Evolutionary conservation across 192 early-diverging fungal genomes (phyloP).

Genomic region (Podila minutissima): DNA sequence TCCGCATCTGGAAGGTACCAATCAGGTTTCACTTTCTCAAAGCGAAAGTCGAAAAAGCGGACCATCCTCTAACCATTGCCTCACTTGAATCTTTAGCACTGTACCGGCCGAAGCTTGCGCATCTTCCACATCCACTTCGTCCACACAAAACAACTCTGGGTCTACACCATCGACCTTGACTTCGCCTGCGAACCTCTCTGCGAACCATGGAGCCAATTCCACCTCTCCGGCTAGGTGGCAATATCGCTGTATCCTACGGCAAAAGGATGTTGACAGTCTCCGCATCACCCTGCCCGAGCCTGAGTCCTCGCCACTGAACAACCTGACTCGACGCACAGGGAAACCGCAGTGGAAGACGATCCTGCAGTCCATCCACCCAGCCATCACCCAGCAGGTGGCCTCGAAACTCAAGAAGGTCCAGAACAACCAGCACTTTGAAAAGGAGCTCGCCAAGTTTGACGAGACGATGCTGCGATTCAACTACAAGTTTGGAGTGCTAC

Average conservation of each 20-base stretch:
- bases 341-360: slow-evolving; percentile 61
- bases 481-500: slow-evolving; percentile 87
- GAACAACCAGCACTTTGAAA: slow-evolving; percentile 68
- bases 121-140: too few relatives aligned
- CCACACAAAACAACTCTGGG: too few relatives aligned
- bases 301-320: slow-evolving; percentile 36
- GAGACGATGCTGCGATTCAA: slow-evolving; percentile 75
- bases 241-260: slow-evolving; percentile 43
- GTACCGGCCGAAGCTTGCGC: too few relatives aligned
- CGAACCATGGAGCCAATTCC: neutral
- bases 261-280: slow-evolving; percentile 44
- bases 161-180: too few relatives aligned
- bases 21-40: too few relatives aligned
- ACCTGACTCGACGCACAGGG: slow-evolving; percentile 35
- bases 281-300: slow-evolving; percentile 44
- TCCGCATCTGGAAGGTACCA: slow-evolving; percentile 7
- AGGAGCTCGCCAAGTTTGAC: slow-evolving; percentile 76
- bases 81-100: too few relatives aligned
- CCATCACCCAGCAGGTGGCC: slow-evolving; percentile 55
- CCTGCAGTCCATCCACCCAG: slow-evolving; percentile 47
- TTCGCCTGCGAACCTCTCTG: neutral
- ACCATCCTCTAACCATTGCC: too few relatives aligned
- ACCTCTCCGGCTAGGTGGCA: slow-evolving; percentile 32
- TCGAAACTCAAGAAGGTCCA: slow-evolving; percentile 64
- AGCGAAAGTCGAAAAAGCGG: too few relatives aligned